Evolutionary conservation across 441 rosid species (phyloP).

Genomic region (Populus hybrid): DNA sequence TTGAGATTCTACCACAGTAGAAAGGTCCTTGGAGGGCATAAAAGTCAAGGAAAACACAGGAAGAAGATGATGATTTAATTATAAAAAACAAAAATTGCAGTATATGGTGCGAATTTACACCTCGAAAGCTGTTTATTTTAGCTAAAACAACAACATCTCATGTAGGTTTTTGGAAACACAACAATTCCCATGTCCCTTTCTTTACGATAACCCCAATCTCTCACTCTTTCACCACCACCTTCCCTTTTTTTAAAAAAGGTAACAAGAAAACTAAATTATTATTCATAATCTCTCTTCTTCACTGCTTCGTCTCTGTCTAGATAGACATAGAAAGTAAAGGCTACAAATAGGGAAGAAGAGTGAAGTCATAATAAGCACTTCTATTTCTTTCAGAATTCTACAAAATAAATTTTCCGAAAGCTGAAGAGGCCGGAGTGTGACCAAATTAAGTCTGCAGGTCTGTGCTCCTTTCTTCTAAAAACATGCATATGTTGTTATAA

Average conservation of each 20-base stretch:
- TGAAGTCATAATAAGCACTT: constrained; percentile 23
- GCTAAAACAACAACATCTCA: constrained; percentile 45
- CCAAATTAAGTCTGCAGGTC: constrained; percentile 34
- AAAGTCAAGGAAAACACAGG: not conserved
- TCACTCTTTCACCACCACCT: constrained; percentile 14
- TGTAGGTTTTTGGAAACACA: constrained; percentile 35
- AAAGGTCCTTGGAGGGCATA: not conserved
- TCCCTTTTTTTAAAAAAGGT: not conserved
- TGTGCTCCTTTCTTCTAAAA: constrained; percentile 23
- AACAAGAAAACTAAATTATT: not conserved
- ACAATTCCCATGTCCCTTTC: constrained; percentile 42
- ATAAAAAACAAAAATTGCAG: not conserved
- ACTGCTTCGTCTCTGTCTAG: not conserved
- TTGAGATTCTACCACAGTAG: not conserved
- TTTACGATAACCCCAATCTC: constrained; percentile 7
- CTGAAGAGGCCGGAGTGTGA: constrained; percentile 42
- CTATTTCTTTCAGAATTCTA: constrained; percentile 40
- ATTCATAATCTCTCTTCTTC: not conserved
- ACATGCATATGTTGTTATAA: not conserved
- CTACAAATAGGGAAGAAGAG: constrained; percentile 32
- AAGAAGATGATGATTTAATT: not conserved
- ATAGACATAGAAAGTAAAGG: constrained; percentile 33
- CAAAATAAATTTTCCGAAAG: constrained; percentile 42
- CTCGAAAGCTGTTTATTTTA: constrained; percentile 51
- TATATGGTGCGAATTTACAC: constrained; percentile 3